A percentile compares a stretch with the other conserved stretches of the same genome.
phyloP scores from a whole-genome alignment of 306 rosid genomes.

The Cicer arietinum region DNA sequence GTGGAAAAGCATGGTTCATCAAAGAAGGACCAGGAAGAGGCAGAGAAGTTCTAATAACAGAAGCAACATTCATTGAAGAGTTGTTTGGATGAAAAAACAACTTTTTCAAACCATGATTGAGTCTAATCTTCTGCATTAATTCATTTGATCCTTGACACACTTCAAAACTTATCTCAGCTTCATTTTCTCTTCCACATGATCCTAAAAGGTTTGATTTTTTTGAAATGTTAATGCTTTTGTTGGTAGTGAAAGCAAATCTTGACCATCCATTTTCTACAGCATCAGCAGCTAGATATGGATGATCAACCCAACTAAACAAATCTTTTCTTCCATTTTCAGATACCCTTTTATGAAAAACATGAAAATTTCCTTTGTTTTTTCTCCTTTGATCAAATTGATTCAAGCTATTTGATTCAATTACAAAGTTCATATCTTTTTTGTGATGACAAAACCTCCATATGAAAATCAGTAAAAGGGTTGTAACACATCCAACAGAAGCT shows the following conservation, averaged over 20 bases:
- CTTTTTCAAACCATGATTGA: slow-evolving; percentile 72
- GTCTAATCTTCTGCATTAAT: slow-evolving; percentile 85
- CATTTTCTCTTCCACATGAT: slow-evolving; percentile 62
- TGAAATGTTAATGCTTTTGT: slow-evolving; percentile 36
- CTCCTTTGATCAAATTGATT: slow-evolving; percentile 46
- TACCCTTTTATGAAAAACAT: slow-evolving; percentile 51
- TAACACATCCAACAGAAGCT: slow-evolving; percentile 52
- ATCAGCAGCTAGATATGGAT: slow-evolving; percentile 71
- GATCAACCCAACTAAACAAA: slow-evolving; percentile 76
- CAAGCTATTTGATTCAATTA: slow-evolving; percentile 38
- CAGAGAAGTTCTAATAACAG: slow-evolving; percentile 65
- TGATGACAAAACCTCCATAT: slow-evolving; percentile 45
- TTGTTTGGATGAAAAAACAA: slow-evolving; percentile 40
- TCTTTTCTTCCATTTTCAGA: slow-evolving; percentile 51
- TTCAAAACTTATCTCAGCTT: slow-evolving; percentile 83
- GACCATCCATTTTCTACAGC: slow-evolving; percentile 98
- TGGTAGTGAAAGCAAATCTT: slow-evolving; percentile 67
- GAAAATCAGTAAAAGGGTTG: slow-evolving; percentile 46
- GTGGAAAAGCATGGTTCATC: slow-evolving; percentile 80
- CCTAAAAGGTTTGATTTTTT: slow-evolving; percentile 59
- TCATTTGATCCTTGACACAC: slow-evolving; percentile 73
- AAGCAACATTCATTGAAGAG: slow-evolving; percentile 47
- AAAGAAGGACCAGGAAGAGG: slow-evolving; percentile 91
- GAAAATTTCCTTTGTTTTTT: slow-evolving; percentile 50
- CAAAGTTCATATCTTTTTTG: slow-evolving; percentile 44